Evolutionary conservation across 768 basidiomycete species (phyloP).

Genomic region (Russula sp.): DNA sequence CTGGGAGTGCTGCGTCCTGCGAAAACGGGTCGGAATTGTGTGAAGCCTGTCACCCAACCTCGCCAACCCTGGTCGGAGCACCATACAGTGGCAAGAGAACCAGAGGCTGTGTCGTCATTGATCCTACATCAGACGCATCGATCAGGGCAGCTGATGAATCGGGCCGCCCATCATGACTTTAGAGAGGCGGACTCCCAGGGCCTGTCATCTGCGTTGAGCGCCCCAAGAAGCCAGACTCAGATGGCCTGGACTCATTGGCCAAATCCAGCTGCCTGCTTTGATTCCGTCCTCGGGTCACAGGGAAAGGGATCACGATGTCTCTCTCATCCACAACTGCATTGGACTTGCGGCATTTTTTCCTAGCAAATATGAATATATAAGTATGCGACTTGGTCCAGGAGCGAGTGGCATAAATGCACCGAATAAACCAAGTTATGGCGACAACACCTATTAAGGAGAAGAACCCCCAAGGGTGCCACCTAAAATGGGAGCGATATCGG

Average conservation of each 20-base stretch:
- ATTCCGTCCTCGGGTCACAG: constrained; percentile 10
- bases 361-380: not conserved
- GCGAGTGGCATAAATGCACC: constrained; percentile 17
- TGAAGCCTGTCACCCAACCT: constrained; percentile 8
- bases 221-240: constrained; percentile 27
- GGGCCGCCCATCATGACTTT: constrained; percentile 11
- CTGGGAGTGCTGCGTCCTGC: constrained; percentile 18
- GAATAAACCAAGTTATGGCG: constrained; percentile 18
- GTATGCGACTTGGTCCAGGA: not conserved
- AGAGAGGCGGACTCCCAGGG: constrained; percentile 14
- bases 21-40: constrained; percentile 11
- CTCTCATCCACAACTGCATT: constrained; percentile 13
- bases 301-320: constrained; percentile 26
- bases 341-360: constrained; percentile 21
- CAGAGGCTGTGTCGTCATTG: not conserved
- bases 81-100: not conserved
- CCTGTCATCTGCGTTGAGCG: constrained; percentile 8
- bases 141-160: constrained; percentile 17
- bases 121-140: not conserved
- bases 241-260: constrained; percentile 25
- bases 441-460: constrained; percentile 14
- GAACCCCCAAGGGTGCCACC: too few species aligned
- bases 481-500: too few species aligned
- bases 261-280: constrained; percentile 19
- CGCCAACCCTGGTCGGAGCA: not conserved